Evolutionary conservation across 2,329 filamentous ascomycete genomes (phyloP), one percentile per base, ranked within the genome.

Genomic region (Cryphonectria naterciae): DNA sequence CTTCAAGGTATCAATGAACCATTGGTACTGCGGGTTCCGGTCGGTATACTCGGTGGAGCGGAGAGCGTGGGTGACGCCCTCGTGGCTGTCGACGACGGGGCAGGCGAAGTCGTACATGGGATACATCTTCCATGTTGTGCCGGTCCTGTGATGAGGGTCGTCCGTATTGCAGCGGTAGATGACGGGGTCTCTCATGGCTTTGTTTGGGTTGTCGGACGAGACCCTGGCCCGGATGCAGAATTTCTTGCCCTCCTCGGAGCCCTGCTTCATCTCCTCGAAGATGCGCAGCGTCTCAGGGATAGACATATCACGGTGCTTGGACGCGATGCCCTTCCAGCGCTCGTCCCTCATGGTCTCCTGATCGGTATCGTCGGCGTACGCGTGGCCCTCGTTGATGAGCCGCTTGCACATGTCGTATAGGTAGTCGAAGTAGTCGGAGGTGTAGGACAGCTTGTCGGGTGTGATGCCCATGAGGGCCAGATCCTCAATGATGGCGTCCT

Each of bases 171-270:
- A 98, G 75, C 96, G 91, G 86, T 98, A 98, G 81, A 99, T 97
- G 81, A 98, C 95, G 17, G 96, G 96, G 81, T 99, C 96, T 75
- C 96, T 89, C 88, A 98, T 91, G 68, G 96, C 94, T 83, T 97
- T 97, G 86, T 99, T 98, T 74, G 92, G 92, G 83, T 96, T 92
- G 81, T 97, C 93, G 76, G 93, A 89, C 1, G 93, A 95, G 76
- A 98, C 93, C 86, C 97, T 98, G 71, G 96, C 96, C 72, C 96
- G 92, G 75, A 99, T 97, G 83, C 94, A 98, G 89, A 95, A 95
- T 78, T 87, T 89, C 65, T 90, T 83, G 71, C 96, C 96, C 80
- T 95, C 91, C 65, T 92, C 88, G 2, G 90, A 92, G 61, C 92
- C 95, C 70, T 88, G 87, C 85, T 95, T 97, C 96, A 99, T 99